A percentile compares a stretch with the other conserved stretches of the same genome.
Conservation (phyloP, 2,329 filamentous ascomycete genomes). For the Fusarium succisae region DNA sequence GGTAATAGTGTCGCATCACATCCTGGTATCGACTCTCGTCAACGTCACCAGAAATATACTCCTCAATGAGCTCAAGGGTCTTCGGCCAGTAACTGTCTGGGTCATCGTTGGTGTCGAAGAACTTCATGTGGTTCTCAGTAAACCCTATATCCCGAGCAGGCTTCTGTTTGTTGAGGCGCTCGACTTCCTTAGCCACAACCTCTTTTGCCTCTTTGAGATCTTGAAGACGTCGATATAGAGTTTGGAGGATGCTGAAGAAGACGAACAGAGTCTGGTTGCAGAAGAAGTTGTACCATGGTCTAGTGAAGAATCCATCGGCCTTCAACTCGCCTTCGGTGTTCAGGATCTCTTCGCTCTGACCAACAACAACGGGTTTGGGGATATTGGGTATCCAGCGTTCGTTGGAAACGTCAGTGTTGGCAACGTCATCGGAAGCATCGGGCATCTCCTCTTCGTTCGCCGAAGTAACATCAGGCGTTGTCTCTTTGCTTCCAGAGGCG, state of each 20-base stretch:
- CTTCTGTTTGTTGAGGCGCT: constrained; percentile 77
- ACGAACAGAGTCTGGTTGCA: constrained; percentile 91
- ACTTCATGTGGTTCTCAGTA: constrained; percentile 79
- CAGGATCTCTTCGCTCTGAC: constrained; percentile 62
- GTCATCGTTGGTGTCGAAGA: constrained; percentile 72
- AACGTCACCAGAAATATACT: constrained; percentile 82
- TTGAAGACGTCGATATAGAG: constrained; percentile 84
- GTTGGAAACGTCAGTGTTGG: constrained; percentile 69
- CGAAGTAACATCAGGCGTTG: constrained; percentile 84
- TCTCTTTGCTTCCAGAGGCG: constrained; percentile 84
- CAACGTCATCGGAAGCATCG: constrained; percentile 66
- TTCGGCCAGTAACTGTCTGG: constrained; percentile 83
- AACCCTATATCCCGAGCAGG: constrained; percentile 86
- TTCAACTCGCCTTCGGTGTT: constrained; percentile 72
- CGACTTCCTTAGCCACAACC: constrained; percentile 77
- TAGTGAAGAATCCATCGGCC: constrained; percentile 82
- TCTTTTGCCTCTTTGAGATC: constrained; percentile 84
- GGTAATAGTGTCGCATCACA: constrained; percentile 88
- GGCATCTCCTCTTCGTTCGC: constrained; percentile 79
- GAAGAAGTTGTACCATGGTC: constrained; percentile 88
- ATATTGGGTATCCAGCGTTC: constrained; percentile 72
- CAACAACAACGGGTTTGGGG: constrained; percentile 64
- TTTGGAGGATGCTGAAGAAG: constrained; percentile 93
- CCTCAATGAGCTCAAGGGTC: constrained; percentile 85
- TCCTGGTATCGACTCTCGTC: constrained; percentile 90